These are phyloP conservation scores for Candolleomyces efflorescens DNA, from an alignment of 768 basidiomycete species.

Conservation along the genomic window DNA sequence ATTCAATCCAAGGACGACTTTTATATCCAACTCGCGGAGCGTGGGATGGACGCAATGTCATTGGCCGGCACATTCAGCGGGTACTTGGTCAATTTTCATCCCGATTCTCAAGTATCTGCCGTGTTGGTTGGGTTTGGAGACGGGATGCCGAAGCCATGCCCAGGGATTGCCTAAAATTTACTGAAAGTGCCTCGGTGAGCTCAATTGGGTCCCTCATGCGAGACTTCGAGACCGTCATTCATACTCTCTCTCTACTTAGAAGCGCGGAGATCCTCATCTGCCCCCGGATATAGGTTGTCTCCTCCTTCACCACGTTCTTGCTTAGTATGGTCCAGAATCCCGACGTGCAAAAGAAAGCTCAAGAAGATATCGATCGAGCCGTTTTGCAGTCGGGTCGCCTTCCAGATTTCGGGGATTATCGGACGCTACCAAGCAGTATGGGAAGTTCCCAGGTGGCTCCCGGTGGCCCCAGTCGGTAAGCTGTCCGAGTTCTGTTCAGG, in stretches of 20 bases:
- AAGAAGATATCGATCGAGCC: constrained; percentile 2
- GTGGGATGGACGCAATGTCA: constrained; percentile 14
- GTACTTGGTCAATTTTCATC: constrained; percentile 28
- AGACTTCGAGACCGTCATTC: no score
- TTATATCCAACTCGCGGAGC: constrained; percentile 21
- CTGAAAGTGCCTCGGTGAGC: constrained; percentile 1
- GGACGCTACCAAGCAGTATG: not conserved
- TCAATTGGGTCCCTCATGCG: no score
- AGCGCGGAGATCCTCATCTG: not conserved
- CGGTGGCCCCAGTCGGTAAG: constrained; percentile 1
- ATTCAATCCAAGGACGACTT: not conserved
- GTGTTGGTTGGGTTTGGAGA: constrained; percentile 27
- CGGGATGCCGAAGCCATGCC: not conserved
- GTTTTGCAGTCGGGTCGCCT: not conserved
- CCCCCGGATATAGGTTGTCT: constrained; percentile 3
- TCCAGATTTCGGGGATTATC: not conserved
- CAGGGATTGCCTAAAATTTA: not conserved
- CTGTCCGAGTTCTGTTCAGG: no score
- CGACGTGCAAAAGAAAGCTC: constrained; percentile 9
- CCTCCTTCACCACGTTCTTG: constrained; percentile 2
- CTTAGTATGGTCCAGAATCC: constrained; percentile 9
- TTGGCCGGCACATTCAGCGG: constrained; percentile 17
- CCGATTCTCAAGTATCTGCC: constrained; percentile 37
- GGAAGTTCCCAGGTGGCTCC: constrained; percentile 2
- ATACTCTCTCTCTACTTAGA: not conserved